These are phyloP conservation scores for Karstenula rhodostoma DNA, from an alignment of 2,329 filamentous ascomycete species.

Conservation along the genomic window DNA sequence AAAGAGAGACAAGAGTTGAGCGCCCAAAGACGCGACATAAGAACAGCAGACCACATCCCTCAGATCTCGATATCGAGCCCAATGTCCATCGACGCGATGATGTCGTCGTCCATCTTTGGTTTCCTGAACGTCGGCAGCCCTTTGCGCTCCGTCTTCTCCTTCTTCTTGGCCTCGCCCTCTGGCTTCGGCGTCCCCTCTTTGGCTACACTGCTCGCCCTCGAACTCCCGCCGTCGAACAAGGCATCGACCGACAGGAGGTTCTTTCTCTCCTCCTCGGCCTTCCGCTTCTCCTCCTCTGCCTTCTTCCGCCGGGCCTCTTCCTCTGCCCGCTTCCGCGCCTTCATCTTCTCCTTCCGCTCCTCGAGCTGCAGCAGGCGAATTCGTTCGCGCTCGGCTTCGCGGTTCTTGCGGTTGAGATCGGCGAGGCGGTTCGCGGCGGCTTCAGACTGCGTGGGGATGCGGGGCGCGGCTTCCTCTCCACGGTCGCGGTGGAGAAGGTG, in stretches of 20 bases:
- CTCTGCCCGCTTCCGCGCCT: constrained; percentile 47
- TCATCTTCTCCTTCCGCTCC: constrained; percentile 62
- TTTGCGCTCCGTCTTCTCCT: constrained; percentile 62
- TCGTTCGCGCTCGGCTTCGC: constrained; percentile 82
- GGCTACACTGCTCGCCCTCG: constrained; percentile 40
- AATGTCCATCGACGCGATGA: constrained; percentile 87
- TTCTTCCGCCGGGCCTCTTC: constrained; percentile 60
- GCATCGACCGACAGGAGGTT: constrained; percentile 52
- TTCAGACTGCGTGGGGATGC: constrained; percentile 61
- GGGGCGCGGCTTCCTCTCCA: constrained; percentile 64
- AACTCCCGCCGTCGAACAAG: constrained; percentile 50
- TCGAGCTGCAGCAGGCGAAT: constrained; percentile 90
- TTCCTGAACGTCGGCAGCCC: constrained; percentile 74
- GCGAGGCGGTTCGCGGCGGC: constrained; percentile 83
- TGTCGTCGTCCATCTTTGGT: constrained; percentile 87
- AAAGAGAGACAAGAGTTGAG: not conserved
- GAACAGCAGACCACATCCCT: constrained; percentile 18
- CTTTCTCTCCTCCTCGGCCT: constrained; percentile 49
- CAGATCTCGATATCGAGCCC: constrained; percentile 91
- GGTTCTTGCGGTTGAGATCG: constrained; percentile 83
- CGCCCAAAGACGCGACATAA: too few species aligned
- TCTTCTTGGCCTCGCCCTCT: constrained; percentile 43
- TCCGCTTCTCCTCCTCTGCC: constrained; percentile 63
- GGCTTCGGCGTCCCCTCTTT: constrained; percentile 54
- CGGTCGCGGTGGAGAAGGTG: constrained; percentile 69